Evolutionary conservation across 306 rosid genomes (phyloP), one percentile per base, ranked within the genome.

Genomic region (Rosa multiflora): DNA sequence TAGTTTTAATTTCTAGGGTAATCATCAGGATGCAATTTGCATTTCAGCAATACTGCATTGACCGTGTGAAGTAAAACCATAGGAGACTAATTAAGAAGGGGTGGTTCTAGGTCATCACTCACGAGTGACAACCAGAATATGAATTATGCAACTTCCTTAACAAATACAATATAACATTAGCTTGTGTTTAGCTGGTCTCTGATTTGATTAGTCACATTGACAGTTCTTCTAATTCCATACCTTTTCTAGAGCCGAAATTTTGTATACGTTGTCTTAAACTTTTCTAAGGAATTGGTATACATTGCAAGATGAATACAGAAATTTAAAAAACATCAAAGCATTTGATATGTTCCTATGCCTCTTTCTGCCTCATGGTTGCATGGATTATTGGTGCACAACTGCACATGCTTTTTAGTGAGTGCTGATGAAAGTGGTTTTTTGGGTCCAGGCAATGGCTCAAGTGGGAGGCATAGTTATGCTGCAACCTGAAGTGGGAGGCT

Each of bases 401-500:
- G n/a, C n/a, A 58, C 14, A 14, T 55, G 21, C 5, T 47, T 20
- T 48, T 59, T 76, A 39, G 5, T 43, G 59, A 56, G 76, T 67
- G 18, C 70, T 81, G 63, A 81, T 51, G 40, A 56, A 48, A 37
- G 10, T 59, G 79, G 15, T 75, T 52, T 59, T 64, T 80, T 81
- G 72, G 59, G 42, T 78, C 67, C 88, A 92, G 98, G 98, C 98
- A 85, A 82, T 94, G 97, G 98, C 98, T 62, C 98, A 94, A 80
- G 97, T 89, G 75, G 98, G 98, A 52, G 98, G 97, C 73, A 76
- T 94, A 76, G 92, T 92, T 32, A 94, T 94, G 97, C 84, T 90
- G 89, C 94, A 90, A 83, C 97, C 94, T 10, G 97, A 94, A 75
- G 94, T 89, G 67, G 98, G 98, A 76, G 94, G 97, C 26, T 92